A percentile compares a stretch with the other conserved stretches of the same genome.
Conservation (phyloP, 768 basidiomycete species). For the Calvatia gigantea region DNA sequence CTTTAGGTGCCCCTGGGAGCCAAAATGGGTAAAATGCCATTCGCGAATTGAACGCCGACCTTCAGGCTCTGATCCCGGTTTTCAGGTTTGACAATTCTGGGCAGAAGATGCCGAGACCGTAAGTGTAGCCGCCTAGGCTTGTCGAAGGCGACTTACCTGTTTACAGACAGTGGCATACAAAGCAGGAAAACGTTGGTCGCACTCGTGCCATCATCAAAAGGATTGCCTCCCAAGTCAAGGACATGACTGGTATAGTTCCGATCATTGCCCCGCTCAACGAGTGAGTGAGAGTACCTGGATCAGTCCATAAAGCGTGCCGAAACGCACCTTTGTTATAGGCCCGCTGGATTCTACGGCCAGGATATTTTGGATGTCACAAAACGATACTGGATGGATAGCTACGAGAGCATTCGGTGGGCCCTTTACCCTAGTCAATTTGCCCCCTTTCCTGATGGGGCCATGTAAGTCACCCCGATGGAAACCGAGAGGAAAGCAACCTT, state of each 20-base stretch:
- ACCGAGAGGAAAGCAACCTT: constrained; percentile 50
- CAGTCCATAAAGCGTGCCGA: constrained; percentile 2
- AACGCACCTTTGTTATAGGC: constrained; percentile 36
- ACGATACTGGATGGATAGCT: constrained; percentile 68
- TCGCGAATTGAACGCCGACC: not conserved
- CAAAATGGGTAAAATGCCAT: constrained; percentile 32
- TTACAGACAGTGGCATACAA: constrained; percentile 58
- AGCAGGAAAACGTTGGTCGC: constrained; percentile 61
- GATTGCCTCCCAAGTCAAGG: constrained; percentile 56
- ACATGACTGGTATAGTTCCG: constrained; percentile 50
- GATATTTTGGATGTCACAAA: constrained; percentile 44
- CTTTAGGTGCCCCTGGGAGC: constrained; percentile 66
- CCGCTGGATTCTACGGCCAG: constrained; percentile 57
- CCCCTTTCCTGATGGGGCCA: not conserved
- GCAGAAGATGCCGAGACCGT: constrained; percentile 51
- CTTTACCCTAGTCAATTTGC: not conserved
- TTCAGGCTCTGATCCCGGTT: not conserved
- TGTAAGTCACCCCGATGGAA: constrained; percentile 31
- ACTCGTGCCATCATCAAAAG: constrained; percentile 59
- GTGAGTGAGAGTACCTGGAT: constrained; percentile 31
- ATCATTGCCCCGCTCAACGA: constrained; percentile 76
- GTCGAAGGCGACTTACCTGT: not conserved
- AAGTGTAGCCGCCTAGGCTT: constrained; percentile 14
- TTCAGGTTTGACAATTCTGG: constrained; percentile 80
- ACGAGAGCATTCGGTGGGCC: constrained; percentile 59